Conservation (phyloP, 257 asterid genomes). For the Leonotis leonurus region DNA sequence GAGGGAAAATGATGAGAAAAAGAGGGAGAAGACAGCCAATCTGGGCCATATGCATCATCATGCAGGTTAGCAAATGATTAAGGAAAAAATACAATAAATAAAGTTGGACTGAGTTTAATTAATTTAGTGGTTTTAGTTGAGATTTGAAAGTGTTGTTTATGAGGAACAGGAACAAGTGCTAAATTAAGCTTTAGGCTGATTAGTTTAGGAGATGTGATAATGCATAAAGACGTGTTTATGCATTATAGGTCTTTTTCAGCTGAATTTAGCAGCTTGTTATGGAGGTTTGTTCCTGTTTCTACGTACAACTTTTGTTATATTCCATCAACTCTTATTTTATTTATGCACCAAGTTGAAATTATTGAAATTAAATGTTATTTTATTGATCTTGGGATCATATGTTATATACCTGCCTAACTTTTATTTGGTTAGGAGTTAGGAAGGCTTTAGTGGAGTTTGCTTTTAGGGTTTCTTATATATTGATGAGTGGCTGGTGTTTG, state of each 20-base stretch:
- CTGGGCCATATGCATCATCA: conserved; percentile 38
- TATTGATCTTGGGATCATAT: background rate
- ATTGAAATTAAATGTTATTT: background rate
- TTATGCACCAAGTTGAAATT: background rate
- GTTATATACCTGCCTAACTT: background rate
- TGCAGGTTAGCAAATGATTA: conserved; percentile 28
- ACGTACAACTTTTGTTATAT: conserved; percentile 2
- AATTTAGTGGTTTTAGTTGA: background rate
- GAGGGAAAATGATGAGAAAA: background rate
- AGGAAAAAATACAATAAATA: conserved; percentile 18
- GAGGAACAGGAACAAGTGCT: conserved; percentile 69
- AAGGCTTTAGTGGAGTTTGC: conserved; percentile 13
- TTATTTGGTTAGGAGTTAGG: background rate
- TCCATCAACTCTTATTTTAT: conserved; percentile 12
- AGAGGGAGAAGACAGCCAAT: conserved; percentile 35
- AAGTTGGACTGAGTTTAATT: conserved; percentile 18
- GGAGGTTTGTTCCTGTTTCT: conserved; percentile 56
- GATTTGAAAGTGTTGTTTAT: conserved; percentile 10
- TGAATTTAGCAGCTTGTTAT: conserved; percentile 48
- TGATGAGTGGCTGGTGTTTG: conserved; percentile 4
- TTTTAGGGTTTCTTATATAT: conserved; percentile 29
- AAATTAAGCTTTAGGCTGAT: conserved; percentile 42
- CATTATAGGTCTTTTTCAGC: conserved; percentile 26
- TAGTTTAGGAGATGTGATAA: conserved; percentile 18
- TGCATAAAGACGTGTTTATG: background rate